A percentile compares a stretch with the other conserved stretches of the same genome.
Conservation (phyloP, 805 yeast genomes). For the Candida quercuum region DNA sequence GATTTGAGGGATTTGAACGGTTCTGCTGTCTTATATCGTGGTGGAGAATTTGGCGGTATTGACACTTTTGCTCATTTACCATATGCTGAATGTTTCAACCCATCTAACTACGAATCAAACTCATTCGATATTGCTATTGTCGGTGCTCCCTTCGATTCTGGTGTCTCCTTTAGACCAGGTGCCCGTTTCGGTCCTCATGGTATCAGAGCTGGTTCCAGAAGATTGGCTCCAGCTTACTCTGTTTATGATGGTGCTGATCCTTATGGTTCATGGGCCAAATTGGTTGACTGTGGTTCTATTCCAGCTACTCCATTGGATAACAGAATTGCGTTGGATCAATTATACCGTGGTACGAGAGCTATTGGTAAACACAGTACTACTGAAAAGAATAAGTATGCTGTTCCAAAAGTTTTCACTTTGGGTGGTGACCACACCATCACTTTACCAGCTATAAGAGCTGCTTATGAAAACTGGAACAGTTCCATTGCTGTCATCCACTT, state of each 20-base stretch:
- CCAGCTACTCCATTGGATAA: constrained; percentile 63
- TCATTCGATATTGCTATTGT: constrained; percentile 42
- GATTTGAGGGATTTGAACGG: constrained; percentile 35
- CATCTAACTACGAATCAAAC: constrained; percentile 29
- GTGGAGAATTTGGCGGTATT: constrained; percentile 47
- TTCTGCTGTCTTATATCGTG: constrained; percentile 32
- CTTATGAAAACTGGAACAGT: constrained; percentile 38
- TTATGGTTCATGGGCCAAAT: constrained; percentile 42
- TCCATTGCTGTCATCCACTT: constrained; percentile 46
- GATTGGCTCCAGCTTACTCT: constrained; percentile 36
- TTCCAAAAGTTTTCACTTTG: constrained; percentile 39
- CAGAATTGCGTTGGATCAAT: constrained; percentile 53
- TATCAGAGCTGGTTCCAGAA: constrained; percentile 39
- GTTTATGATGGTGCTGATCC: constrained; percentile 56
- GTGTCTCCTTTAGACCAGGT: constrained; percentile 46
- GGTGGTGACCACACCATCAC: constrained; percentile 56
- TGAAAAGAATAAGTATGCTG: constrained; percentile 21
- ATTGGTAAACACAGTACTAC: constrained; percentile 32
- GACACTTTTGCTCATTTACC: constrained; percentile 29
- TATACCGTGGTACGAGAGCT: constrained; percentile 45
- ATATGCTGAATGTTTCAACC: constrained; percentile 42
- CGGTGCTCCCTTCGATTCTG: constrained; percentile 55
- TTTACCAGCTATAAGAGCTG: constrained; percentile 42
- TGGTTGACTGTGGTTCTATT: constrained; percentile 59
- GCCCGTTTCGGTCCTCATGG: constrained; percentile 49